phyloP scores from a whole-genome alignment of 2,329 filamentous ascomycete genomes.

The Graphiopsis chlorocephala region DNA sequence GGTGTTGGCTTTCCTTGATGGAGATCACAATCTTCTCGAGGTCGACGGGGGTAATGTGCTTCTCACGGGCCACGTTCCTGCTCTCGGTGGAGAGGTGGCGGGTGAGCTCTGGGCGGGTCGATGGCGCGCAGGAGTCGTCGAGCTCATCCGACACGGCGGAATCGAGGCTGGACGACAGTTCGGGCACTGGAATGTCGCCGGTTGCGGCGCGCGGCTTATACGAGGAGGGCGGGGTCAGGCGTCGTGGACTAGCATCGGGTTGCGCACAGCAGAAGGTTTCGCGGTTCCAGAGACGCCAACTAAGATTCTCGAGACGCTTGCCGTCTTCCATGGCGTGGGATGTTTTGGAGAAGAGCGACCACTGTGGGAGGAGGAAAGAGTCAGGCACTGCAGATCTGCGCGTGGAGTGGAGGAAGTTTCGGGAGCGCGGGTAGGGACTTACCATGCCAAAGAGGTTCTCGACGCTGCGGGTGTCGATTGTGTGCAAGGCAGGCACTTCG shows the following conservation, averaged over 20 bases:
- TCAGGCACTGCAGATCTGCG: conserved; percentile 2
- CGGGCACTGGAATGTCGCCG: conserved; percentile 36
- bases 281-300: conserved; percentile 91
- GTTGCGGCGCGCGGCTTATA: conserved; percentile 27
- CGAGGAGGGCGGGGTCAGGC: conserved; percentile 6
- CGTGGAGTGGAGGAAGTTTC: background rate
- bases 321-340: conserved; percentile 93
- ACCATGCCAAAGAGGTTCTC: conserved; percentile 89
- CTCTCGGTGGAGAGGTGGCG: conserved; percentile 68
- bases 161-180: conserved; percentile 47
- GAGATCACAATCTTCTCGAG: conserved; percentile 91
- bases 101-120: conserved; percentile 63
- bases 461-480: conserved; percentile 88
- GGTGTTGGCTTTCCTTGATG: conserved; percentile 77
- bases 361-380: conserved; percentile 24
- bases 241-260: background rate
- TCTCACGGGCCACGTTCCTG: conserved; percentile 70
- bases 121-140: conserved; percentile 40
- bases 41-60: conserved; percentile 88
- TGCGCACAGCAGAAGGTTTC: conserved; percentile 84
- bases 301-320: conserved; percentile 87
- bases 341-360: conserved; percentile 85
- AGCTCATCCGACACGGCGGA: conserved; percentile 42
- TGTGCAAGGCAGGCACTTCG: conserved; percentile 87
- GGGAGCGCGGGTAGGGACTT: conserved; percentile 17